Evolutionary conservation across 106 monocot genomes (phyloP).

Genomic region (Dendrobium chrysotoxum): DNA sequence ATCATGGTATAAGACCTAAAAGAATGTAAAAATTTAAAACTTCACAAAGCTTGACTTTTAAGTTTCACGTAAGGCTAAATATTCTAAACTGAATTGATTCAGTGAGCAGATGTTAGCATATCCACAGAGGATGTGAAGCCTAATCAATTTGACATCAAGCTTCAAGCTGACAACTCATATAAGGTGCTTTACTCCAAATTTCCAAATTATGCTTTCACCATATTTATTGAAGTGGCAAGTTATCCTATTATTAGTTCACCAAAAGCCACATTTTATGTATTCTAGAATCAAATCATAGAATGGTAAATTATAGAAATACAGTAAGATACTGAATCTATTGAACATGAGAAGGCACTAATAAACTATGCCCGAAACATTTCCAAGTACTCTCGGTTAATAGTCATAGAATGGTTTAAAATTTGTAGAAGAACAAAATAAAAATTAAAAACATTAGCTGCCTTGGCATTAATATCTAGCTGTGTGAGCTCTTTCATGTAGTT

Average conservation of each 20-base stretch:
- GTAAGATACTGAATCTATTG: no score
- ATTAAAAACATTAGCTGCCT: no score
- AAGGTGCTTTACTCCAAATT: background rate
- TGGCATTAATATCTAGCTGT: no score
- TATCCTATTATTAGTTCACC: background rate
- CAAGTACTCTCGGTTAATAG: no score
- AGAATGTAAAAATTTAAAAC: background rate
- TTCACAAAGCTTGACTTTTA: background rate
- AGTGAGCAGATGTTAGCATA: background rate
- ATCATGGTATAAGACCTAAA: background rate
- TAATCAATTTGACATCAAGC: background rate
- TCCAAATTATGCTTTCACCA: background rate
- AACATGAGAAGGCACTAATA: no score
- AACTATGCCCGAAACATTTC: no score
- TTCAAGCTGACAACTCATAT: conserved; percentile 3
- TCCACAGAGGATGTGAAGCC: background rate
- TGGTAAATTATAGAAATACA: no score
- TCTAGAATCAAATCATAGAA: no score
- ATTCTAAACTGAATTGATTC: background rate
- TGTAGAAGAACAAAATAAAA: no score
- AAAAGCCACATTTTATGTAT: background rate
- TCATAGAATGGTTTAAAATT: no score
- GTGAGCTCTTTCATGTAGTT: no score
- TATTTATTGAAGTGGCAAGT: background rate
- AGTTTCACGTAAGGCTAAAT: background rate